Evolutionary conservation across 441 rosid species (phyloP).

Genomic region (Melastoma candidum): DNA sequence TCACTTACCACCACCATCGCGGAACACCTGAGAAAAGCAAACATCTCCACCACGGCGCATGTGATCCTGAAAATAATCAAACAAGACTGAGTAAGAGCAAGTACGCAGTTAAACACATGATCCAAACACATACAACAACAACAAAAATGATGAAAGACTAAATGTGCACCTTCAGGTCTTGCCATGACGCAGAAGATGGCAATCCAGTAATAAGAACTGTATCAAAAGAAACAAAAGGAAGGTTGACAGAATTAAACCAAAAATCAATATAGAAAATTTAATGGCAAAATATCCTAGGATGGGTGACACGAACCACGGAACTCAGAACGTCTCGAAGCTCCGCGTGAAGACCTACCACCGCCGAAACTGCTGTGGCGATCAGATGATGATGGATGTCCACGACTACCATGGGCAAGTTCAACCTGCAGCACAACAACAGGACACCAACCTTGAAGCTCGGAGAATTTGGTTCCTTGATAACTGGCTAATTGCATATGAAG

Average conservation of each 20-base stretch:
- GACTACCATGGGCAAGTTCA: conserved; percentile 82
- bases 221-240: not conserved
- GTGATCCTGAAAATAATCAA: conserved; percentile 39
- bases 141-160: too few relatives aligned
- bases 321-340: conserved; percentile 59
- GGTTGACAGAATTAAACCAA: not conserved
- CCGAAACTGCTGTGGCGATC: conserved; percentile 51
- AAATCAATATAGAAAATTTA: not conserved
- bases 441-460: too few relatives aligned
- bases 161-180: conserved; percentile 57
- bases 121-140: not conserved
- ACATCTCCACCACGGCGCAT: conserved; percentile 85
- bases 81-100: conserved; percentile 6
- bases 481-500: too few relatives aligned
- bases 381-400: conserved; percentile 42
- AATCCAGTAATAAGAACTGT: conserved; percentile 54
- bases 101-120: too few relatives aligned
- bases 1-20: conserved; percentile 53
- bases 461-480: too few relatives aligned
- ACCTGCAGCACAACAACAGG: conserved; percentile 26
- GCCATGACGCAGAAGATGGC: conserved; percentile 84
- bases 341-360: conserved; percentile 45
- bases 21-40: conserved; percentile 71
- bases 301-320: conserved; percentile 36
- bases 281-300: too few relatives aligned